These are phyloP conservation scores for Pseudopithomyces chartarum DNA, from an alignment of 2,329 filamentous ascomycete species.

Conservation along the genomic window DNA sequence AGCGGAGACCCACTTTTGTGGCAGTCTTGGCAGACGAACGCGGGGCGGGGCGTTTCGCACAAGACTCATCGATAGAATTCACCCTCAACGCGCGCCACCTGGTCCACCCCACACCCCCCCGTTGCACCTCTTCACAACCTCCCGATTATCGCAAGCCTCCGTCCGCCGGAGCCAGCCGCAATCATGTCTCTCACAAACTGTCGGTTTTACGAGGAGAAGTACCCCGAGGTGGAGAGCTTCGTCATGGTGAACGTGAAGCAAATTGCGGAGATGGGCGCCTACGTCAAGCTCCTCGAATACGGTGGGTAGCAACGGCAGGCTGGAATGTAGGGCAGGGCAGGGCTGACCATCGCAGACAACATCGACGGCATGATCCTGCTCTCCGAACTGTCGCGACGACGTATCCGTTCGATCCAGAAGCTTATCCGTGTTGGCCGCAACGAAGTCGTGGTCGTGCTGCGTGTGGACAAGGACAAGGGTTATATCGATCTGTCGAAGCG, in stretches of 20 bases:
- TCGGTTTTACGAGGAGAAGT: conserved; percentile 98
- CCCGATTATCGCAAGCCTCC: neutral
- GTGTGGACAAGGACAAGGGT: conserved; percentile 99
- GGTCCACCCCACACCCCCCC: neutral
- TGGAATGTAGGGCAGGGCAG: neutral
- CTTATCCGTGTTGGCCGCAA: conserved; percentile 97
- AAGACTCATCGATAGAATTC: conserved; percentile 7
- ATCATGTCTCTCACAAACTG: conserved; percentile 95
- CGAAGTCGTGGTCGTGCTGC: conserved; percentile 96
- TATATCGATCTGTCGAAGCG: conserved; percentile 99
- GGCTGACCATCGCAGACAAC: conserved; percentile 66
- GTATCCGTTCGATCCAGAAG: conserved; percentile 98
- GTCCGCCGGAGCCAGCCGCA: conserved; percentile 6
- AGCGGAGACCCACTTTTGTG: neutral
- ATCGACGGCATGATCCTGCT: conserved; percentile 99
- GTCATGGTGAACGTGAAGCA: conserved; percentile 99
- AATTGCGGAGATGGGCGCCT: conserved; percentile 99
- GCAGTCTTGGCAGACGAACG: neutral
- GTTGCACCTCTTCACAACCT: neutral
- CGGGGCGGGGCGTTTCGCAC: conserved; percentile 3
- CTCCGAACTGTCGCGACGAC: conserved; percentile 94
- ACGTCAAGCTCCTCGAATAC: conserved; percentile 99
- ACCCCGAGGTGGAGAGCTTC: conserved; percentile 97
- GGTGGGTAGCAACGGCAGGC: conserved; percentile 20
- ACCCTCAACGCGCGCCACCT: neutral